phyloP scores from a whole-genome alignment of 2,329 filamentous ascomycete species.

The Bipolaris bicolor region DNA sequence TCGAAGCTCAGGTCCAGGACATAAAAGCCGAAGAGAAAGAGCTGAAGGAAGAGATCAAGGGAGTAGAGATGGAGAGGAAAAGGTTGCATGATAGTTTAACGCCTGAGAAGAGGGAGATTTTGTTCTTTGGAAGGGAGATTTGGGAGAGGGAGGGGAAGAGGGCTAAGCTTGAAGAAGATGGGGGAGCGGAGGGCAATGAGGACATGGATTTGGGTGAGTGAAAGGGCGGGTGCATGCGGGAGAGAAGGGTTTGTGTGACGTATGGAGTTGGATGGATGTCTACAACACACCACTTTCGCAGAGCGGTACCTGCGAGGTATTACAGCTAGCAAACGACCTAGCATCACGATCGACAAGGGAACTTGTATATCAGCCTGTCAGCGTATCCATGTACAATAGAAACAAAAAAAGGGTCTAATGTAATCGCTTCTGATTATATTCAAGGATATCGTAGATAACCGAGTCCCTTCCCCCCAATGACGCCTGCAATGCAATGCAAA shows the following conservation, averaged over 20 bases:
- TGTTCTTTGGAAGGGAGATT: background rate
- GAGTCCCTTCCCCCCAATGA: constrained; percentile 12
- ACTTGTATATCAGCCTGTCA: constrained; percentile 50
- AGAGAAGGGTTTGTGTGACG: too few relatives aligned
- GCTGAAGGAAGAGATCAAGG: background rate
- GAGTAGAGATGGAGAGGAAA: background rate
- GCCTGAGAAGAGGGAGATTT: background rate
- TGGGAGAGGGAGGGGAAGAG: background rate
- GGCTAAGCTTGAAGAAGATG: background rate
- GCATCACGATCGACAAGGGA: background rate
- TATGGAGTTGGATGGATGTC: too few relatives aligned
- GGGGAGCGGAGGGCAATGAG: background rate
- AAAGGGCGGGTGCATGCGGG: too few relatives aligned
- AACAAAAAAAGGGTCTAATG: background rate
- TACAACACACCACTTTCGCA: too few relatives aligned
- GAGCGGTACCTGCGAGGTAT: too few relatives aligned
- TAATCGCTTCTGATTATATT: constrained; percentile 13
- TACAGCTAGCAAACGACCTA: too few relatives aligned
- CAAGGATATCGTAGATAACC: constrained; percentile 14
- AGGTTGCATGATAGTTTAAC: background rate
- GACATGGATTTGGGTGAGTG: background rate
- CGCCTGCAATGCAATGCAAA: constrained; percentile 33
- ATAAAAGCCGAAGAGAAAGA: background rate
- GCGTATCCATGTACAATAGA: too few relatives aligned
- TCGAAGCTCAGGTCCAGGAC: background rate